Conservation (phyloP, 2,329 filamentous ascomycete genomes). For the Claviceps humidiphila region DNA sequence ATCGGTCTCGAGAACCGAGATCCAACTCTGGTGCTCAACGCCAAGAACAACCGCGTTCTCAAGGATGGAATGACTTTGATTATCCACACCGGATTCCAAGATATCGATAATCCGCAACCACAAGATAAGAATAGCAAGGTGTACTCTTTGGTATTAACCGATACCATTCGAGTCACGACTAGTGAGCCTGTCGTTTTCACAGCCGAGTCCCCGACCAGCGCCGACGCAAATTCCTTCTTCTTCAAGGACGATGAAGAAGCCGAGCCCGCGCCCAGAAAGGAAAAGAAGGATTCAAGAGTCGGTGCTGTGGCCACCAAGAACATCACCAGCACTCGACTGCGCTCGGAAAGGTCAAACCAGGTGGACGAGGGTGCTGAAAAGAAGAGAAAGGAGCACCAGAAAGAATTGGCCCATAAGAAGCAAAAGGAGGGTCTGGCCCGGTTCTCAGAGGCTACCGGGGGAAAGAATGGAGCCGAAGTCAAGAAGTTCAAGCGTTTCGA, state of each 20-base stretch:
- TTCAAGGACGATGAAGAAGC: slow-evolving; percentile 94
- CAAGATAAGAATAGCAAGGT: slow-evolving; percentile 82
- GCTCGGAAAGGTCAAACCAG: slow-evolving; percentile 79
- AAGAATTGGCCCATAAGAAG: slow-evolving; percentile 74
- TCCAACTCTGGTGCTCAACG: slow-evolving; percentile 67
- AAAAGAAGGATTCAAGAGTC: slow-evolving; percentile 71
- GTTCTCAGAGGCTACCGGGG: slow-evolving; percentile 74
- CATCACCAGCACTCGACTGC: slow-evolving; percentile 84
- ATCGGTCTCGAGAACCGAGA: slow-evolving; percentile 90
- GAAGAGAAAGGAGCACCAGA: slow-evolving; percentile 80
- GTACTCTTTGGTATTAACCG: slow-evolving; percentile 82
- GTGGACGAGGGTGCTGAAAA: slow-evolving; percentile 83
- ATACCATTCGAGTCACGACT: slow-evolving; percentile 79
- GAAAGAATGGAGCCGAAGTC: slow-evolving; percentile 77
- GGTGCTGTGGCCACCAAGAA: slow-evolving; percentile 88
- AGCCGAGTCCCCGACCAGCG: slow-evolving; percentile 77
- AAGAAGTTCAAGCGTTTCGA: slow-evolving; percentile 99
- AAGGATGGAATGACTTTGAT: slow-evolving; percentile 97
- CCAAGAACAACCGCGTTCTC: slow-evolving; percentile 68
- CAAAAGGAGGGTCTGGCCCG: slow-evolving; percentile 75
- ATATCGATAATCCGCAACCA: slow-evolving; percentile 73
- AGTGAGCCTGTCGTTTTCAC: slow-evolving; percentile 82
- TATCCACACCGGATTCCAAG: slow-evolving; percentile 78
- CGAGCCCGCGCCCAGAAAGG: slow-evolving; percentile 75
- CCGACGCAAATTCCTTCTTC: slow-evolving; percentile 94